Evolutionary conservation across 2,329 filamentous ascomycete genomes (phyloP), one percentile per base, ranked within the genome.

Genomic region (Beauveria sp.): DNA sequence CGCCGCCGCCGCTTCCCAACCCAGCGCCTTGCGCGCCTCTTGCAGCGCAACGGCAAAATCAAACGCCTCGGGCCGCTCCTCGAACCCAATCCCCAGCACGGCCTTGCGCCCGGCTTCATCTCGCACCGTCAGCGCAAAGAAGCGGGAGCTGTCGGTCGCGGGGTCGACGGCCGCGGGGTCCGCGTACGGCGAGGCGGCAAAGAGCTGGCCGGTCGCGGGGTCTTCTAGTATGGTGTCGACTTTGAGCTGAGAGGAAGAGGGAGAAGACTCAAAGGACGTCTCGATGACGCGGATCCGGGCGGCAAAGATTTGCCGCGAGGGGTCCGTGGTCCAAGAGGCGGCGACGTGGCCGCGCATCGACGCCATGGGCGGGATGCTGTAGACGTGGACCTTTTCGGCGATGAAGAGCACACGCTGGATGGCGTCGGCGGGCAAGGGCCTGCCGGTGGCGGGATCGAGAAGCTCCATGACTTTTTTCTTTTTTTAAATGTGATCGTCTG

Each of bases 341-440:
- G 92, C 91, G 42, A 82, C 83, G 80, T 96, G 89, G 73, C 91
- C 91, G 73, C 89, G 88, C 68, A 86, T 91, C 20, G 88, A 88
- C 50, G 87, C 82, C 62, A 92, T 80, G 26, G 91, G 91, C 20
- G 91, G 91, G 73, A 96, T 92, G 70, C 88, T 86, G 81, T 96
- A 96, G 79, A 96, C 83, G 78, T 96, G 90, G 66, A 95, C 88
- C 66, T 82, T 79, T 69, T 82, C 78, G 65, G 87, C 84, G 73
- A 92, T 79, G 82, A 91, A 93, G 73, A 96, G 88, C 72, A 95
- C 80, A 73, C 91, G 88, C 76, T 95, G 90, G 76, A 96, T 93
- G 68, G 91, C 88, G 71, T 90, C 89, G 58, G 84, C 72, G 61
- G 89, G 87, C 67, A 91, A 82, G 66, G 86, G 75, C 40, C 77